Evolutionary conservation across 495 filamentous ascomycete genomes (phyloP).

Genomic region (Hyphodiscus hymeniophilus): DNA sequence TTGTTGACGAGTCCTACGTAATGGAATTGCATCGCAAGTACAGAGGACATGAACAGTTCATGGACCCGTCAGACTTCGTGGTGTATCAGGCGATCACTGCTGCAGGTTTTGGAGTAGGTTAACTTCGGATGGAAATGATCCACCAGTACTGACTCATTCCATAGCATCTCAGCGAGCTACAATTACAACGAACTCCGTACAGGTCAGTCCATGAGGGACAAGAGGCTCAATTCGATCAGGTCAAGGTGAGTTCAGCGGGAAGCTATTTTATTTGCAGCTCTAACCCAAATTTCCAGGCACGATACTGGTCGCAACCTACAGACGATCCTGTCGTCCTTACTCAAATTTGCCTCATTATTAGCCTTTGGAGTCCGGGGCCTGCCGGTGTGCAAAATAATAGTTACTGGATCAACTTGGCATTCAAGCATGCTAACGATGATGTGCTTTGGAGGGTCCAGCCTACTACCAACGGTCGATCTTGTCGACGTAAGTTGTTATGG

Average conservation of each 20-base stretch:
- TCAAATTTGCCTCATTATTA: constrained; percentile 7
- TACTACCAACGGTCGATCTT: not conserved
- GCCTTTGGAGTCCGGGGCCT: constrained; percentile 8
- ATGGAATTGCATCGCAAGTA: constrained; percentile 10
- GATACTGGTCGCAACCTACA: constrained; percentile 9
- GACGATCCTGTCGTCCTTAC: constrained; percentile 7
- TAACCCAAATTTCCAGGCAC: constrained; percentile 4
- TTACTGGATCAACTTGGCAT: constrained; percentile 12
- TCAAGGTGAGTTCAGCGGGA: not conserved
- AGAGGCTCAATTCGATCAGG: constrained; percentile 4
- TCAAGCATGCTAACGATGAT: constrained; percentile 8
- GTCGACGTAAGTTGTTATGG: constrained; percentile 4
- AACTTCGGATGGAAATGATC: not conserved
- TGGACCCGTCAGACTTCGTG: constrained; percentile 6
- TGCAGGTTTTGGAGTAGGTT: constrained; percentile 8
- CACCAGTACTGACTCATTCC: not conserved
- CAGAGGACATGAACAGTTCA: constrained; percentile 6
- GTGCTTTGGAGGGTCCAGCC: constrained; percentile 1
- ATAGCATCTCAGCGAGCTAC: constrained; percentile 8
- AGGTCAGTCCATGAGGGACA: constrained; percentile 10
- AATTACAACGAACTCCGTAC: constrained; percentile 3
- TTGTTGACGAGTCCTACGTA: constrained; percentile 5
- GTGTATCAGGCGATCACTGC: constrained; percentile 10
- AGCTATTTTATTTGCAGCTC: not conserved
- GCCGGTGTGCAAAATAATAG: constrained; percentile 12